Base-by-base conservation (phyloP, 2,329 filamentous ascomycete genomes). In the Aspergillus novofumigatus region DNA sequence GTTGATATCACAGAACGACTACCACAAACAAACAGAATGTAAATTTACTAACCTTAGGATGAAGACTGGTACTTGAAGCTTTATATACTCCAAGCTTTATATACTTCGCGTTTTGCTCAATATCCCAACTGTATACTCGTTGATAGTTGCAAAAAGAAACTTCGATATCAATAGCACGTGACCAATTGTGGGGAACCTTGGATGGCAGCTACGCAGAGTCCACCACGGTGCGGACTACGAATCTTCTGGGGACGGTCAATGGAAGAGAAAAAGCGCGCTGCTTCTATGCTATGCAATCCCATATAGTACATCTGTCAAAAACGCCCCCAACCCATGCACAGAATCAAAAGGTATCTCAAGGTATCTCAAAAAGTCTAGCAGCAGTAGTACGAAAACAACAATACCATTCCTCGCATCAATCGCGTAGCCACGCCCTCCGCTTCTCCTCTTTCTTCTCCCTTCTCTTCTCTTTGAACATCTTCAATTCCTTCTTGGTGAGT, bases 391-490 rank as follows among this genome's bases (percentile, higher is more conserved):
- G 23, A 38, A 32, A 51, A 52, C 48, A 57, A 63, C 38, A 60
- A 62, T 17, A 52, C 49, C 44, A 49, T 32, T 50, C 51, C 41
- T 32, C 52, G 20, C 52, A 59, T 87, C 77, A 97, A 75, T 96
- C 92, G 67, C 87, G 81, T 68, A 97, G 75, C 91, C 94, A 99
- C 9, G 92, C 93, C 62, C 92, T 81, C 59, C 92, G 83, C 78
- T 96, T 97, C 79, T 97, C 92, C 72, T 97, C 92, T 77, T 97
- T 97, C 78, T 86, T 91, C 48, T 90, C 90, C 60, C 86, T 84
- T 61, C 92, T 82, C 83, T 95, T 96, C 74, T 96, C 89, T 75
- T 92, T 94, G 78, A 93, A 96, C 56, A 88, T 86, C 78, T 95
- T 93, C 62, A 99, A 78, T 77, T 99, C 91, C 59, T 89, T 81